These are phyloP conservation scores for Chimonanthus praecox DNA, from an alignment of 164 flowering plant genomes.

Conservation along the genomic window DNA sequence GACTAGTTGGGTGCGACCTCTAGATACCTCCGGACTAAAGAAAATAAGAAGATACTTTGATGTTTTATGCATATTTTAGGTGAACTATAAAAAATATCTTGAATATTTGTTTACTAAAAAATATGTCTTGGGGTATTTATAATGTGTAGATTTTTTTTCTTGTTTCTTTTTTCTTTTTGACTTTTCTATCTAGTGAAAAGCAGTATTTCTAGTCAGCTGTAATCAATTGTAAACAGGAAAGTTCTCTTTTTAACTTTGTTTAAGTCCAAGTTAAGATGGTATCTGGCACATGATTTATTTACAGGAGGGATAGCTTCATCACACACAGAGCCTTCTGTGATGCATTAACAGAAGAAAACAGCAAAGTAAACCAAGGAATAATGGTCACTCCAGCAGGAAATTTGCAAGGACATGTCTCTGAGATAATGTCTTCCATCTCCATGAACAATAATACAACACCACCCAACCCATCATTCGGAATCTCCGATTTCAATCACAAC, in stretches of 20 bases:
- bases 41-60: too few species aligned
- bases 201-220: background rate
- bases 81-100: too few species aligned
- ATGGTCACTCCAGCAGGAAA: slow-evolving; percentile 20
- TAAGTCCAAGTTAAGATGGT: background rate
- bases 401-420: slow-evolving; percentile 21
- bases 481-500: slow-evolving; percentile 16
- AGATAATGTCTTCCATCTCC: slow-evolving; percentile 25
- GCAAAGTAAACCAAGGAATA: slow-evolving; percentile 36
- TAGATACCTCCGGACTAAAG: too few species aligned
- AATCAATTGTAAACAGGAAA: slow-evolving; percentile 7
- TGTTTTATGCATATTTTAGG: too few species aligned
- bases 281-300: background rate
- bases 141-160: background rate
- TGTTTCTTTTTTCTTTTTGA: background rate
- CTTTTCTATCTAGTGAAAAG: background rate
- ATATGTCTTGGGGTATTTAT: background rate
- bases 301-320: slow-evolving; percentile 94
- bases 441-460: slow-evolving; percentile 2
- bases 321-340: slow-evolving; percentile 98
- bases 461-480: slow-evolving; percentile 15
- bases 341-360: slow-evolving; percentile 89
- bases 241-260: slow-evolving; percentile 7
- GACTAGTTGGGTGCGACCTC: too few species aligned
- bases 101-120: too few species aligned